Evolutionary conservation across 768 basidiomycete species (phyloP).

Genomic region (Filobasidium floriforme): DNA sequence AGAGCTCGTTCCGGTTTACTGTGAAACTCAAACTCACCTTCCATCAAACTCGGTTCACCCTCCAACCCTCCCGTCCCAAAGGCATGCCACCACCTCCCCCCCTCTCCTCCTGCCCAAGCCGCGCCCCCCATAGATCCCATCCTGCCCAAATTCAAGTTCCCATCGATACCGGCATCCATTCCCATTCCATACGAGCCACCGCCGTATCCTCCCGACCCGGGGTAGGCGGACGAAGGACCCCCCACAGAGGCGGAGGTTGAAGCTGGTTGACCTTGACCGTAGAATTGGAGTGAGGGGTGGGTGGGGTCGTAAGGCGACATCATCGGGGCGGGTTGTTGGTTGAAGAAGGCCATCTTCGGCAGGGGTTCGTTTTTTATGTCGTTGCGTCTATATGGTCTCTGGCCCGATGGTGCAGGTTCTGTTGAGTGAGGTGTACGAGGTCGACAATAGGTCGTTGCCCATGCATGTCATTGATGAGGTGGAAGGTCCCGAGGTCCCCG

Average conservation of each 20-base stretch:
- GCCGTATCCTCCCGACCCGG: slow-evolving; percentile 33
- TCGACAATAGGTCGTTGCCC: too few species aligned
- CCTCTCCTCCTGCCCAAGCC: slow-evolving; percentile 34
- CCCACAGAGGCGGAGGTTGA: not conserved
- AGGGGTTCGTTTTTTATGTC: too few species aligned
- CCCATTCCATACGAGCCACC: slow-evolving; percentile 28
- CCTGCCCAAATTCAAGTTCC: not conserved
- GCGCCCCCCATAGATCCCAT: not conserved
- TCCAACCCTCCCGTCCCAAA: slow-evolving; percentile 93
- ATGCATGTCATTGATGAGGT: too few species aligned
- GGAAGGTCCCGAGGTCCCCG: too few species aligned
- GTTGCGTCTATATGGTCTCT: too few species aligned
- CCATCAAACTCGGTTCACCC: slow-evolving; percentile 87
- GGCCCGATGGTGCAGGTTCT: too few species aligned
- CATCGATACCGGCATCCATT: not conserved
- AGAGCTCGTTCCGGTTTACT: too few species aligned
- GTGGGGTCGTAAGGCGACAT: slow-evolving; percentile 4
- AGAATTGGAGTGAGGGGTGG: slow-evolving; percentile 40
- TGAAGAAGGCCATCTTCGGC: slow-evolving; percentile 20
- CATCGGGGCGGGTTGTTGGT: slow-evolving; percentile 5
- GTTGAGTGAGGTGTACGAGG: too few species aligned
- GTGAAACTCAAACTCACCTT: too few species aligned
- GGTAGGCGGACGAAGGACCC: not conserved
- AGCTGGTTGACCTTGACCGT: slow-evolving; percentile 34
- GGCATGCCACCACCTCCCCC: slow-evolving; percentile 85